Evolutionary conservation across 139 green algal species (phyloP).

Genomic region (Trebouxia sp.): DNA sequence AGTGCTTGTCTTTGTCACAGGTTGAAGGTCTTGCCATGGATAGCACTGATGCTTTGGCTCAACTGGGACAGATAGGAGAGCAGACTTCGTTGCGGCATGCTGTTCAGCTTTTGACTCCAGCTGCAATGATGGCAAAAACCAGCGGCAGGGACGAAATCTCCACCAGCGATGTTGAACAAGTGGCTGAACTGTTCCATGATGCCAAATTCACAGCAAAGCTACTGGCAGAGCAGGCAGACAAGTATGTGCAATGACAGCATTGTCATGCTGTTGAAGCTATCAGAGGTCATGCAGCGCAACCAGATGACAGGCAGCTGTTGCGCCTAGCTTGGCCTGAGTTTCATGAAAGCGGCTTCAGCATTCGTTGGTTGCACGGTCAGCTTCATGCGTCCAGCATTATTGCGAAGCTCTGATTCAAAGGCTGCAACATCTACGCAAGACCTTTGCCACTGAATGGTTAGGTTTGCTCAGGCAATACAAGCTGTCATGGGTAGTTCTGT

Average conservation of each 20-base stretch:
- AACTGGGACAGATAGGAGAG: slow-evolving; percentile 87
- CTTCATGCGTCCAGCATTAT: too few relatives aligned
- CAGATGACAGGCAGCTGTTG: too few relatives aligned
- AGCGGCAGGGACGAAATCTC: slow-evolving; percentile 64
- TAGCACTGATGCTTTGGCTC: slow-evolving; percentile 79
- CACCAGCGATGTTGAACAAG: slow-evolving; percentile 79
- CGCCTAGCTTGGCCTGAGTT: too few relatives aligned
- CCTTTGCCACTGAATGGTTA: too few relatives aligned
- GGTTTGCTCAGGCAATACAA: too few relatives aligned
- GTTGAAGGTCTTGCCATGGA: slow-evolving; percentile 93
- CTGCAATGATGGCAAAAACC: slow-evolving; percentile 40
- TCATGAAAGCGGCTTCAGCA: too few relatives aligned
- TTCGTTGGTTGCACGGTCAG: too few relatives aligned
- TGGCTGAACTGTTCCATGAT: slow-evolving; percentile 88
- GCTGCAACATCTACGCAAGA: too few relatives aligned
- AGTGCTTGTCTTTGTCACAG: slow-evolving; percentile 34
- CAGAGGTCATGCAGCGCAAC: too few relatives aligned
- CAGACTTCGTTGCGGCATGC: slow-evolving; percentile 78
- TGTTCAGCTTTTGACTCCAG: slow-evolving; percentile 91
- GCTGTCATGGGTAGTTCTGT: too few relatives aligned
- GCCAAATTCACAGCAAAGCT: slow-evolving; percentile 90
- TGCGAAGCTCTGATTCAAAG: too few relatives aligned
- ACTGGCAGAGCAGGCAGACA: slow-evolving; percentile 92
- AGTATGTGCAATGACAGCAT: slow-evolving; percentile 70
- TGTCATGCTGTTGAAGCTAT: too few relatives aligned